Evolutionary conservation across 768 basidiomycete genomes (phyloP).

Genomic region (Sutorius australiensis): DNA sequence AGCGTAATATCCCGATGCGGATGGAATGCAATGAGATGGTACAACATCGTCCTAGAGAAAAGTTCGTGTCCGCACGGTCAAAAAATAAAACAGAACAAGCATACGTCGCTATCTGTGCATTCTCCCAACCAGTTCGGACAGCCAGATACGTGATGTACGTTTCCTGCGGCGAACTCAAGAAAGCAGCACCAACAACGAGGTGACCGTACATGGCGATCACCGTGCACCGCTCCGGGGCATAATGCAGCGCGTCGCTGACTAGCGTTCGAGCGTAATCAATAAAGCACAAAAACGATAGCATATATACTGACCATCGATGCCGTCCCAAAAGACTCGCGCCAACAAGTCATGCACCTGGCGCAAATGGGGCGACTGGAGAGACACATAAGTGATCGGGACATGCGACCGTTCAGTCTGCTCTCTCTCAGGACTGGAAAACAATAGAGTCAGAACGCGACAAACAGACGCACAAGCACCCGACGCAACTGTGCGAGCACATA

Average conservation of each 20-base stretch:
- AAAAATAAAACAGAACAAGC: conserved; percentile 6
- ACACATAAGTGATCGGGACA: conserved; percentile 61
- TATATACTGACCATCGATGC: conserved; percentile 58
- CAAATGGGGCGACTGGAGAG: conserved; percentile 57
- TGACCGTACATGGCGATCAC: conserved; percentile 69
- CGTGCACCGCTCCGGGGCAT: conserved; percentile 67
- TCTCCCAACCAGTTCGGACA: conserved; percentile 79
- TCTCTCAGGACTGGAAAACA: conserved; percentile 43
- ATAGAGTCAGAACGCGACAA: conserved; percentile 1
- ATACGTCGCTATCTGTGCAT: conserved; percentile 72
- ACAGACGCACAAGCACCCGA: not conserved
- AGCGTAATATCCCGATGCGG: conserved; percentile 75
- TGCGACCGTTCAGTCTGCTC: conserved; percentile 39
- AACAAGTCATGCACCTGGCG: conserved; percentile 71
- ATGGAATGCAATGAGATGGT: conserved; percentile 67
- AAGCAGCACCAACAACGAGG: conserved; percentile 70
- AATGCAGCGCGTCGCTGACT: conserved; percentile 72
- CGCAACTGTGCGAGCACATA: conserved; percentile 55
- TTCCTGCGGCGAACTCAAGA: conserved; percentile 74
- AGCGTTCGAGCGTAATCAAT: not conserved
- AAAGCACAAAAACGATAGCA: not conserved
- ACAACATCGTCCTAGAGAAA: conserved; percentile 61
- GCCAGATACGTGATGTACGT: conserved; percentile 82
- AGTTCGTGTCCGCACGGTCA: not conserved
- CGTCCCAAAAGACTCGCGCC: conserved; percentile 67